Evolutionary conservation across 306 rosid genomes (phyloP).

Genomic region (Dalbergia cultrata): DNA sequence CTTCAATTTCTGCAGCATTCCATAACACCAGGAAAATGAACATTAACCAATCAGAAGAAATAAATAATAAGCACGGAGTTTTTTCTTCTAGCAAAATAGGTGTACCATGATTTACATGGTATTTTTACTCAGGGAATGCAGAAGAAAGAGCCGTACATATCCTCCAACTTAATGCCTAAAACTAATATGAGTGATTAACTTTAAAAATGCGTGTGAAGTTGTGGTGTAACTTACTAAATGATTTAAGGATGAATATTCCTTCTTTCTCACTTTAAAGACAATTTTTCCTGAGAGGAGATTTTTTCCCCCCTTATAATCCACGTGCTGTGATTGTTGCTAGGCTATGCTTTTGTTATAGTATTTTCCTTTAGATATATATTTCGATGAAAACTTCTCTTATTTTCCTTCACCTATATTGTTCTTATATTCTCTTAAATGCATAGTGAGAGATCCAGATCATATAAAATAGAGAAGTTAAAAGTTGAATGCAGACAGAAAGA

Average conservation of each 20-base stretch:
- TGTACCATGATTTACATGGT: background rate
- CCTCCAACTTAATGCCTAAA: slow-evolving; percentile 2
- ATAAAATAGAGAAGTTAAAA: background rate
- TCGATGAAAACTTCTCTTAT: background rate
- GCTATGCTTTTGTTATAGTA: background rate
- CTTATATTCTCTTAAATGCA: background rate
- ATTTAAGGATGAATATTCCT: too few species aligned
- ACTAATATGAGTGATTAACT: background rate
- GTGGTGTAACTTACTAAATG: too few species aligned
- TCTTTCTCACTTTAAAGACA: too few species aligned
- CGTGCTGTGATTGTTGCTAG: background rate
- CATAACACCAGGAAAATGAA: slow-evolving; percentile 36
- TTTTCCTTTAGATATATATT: background rate
- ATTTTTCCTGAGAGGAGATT: too few species aligned
- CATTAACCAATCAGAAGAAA: slow-evolving; percentile 25
- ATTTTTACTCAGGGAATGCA: background rate
- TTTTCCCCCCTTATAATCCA: background rate
- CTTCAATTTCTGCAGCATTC: slow-evolving; percentile 80
- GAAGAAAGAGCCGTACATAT: background rate
- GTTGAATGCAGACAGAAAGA: background rate
- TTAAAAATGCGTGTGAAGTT: background rate
- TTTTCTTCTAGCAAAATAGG: slow-evolving; percentile 1
- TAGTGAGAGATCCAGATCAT: background rate
- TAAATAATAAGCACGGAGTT: slow-evolving; percentile 2
- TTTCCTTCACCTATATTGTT: background rate